Base-by-base conservation (phyloP, 1,284 basidiomycete species). In the Pseudozyma sp. region DNA sequence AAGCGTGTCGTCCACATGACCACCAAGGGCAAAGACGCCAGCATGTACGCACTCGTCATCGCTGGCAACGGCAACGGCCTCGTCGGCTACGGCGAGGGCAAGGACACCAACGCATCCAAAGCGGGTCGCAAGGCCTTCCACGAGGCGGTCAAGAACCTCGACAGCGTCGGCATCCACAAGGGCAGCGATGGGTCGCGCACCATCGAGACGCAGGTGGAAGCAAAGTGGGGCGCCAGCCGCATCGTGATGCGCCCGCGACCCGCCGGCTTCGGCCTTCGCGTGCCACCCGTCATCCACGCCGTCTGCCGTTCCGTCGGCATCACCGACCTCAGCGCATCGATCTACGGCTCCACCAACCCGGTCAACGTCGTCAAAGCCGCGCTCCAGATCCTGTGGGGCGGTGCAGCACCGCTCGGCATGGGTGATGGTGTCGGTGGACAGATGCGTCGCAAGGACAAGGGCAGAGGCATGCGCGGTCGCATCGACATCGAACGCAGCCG, bases 261-360 rank as follows among this genome's bases (percentile, higher is more conserved):
- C 3, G 82, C 85, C 24, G 95, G 96, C 3, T 97, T 97, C 84
- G 96, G 96, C 10, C 87, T 99, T 52, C 89, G 91, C 74, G 94
- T 93, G 80, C 94, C 96, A 73, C 94, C 93, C 8, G 89, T 92
- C 78, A 87, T 98, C 56, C 94, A 98, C 85, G 86, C 87, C 50
- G 88, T 99, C 54, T 89, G 95, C 80, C 92, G 93, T 78, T 94
- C 94, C 0, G 94, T 93, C 2, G 96, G 96, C 11, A 93, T 98
- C 86, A 92, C 93, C 84, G 96, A 99, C 85, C 89, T 93, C 47
- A 93, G 92, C 76, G 96, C 93, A 31, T 95, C 95, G 85, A 92
- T 98, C 43, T 92, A 93, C 89, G 94, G 95, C 37, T 94, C 92
- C 77, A 88, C 93, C 73, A 97, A 96, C 85, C 89, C 89, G 43